Percentiles rank a stretch among this genome's conserved stretches.
phyloP scores from a whole-genome alignment of 805 yeast species.

The Schwanniomyces polymorphus region DNA sequence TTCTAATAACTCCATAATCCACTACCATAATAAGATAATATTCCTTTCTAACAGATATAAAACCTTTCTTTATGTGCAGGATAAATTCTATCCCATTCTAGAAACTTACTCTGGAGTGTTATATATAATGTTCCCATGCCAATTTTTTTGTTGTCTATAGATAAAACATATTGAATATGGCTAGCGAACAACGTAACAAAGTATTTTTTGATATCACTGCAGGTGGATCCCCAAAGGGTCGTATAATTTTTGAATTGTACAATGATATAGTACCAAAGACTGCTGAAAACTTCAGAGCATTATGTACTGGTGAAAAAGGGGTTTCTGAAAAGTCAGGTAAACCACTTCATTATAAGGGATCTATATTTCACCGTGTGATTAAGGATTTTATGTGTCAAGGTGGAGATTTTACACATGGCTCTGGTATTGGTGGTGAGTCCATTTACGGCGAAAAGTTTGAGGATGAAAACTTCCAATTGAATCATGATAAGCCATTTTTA shows the following conservation, averaged over 20 bases:
- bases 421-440: constrained; percentile 45
- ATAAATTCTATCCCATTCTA: constrained; percentile 5
- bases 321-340: constrained; percentile 52
- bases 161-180: constrained; percentile 2
- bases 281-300: constrained; percentile 83
- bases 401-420: constrained; percentile 64
- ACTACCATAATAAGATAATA: too few species aligned
- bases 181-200: constrained; percentile 34
- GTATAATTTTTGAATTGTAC: constrained; percentile 75
- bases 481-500: constrained; percentile 82
- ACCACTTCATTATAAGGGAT: constrained; percentile 74
- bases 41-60: too few species aligned
- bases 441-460: constrained; percentile 62
- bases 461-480: constrained; percentile 79
- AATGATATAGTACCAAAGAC: constrained; percentile 81
- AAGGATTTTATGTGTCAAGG: constrained; percentile 91
- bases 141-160: not conserved
- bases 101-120: not conserved
- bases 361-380: constrained; percentile 92
- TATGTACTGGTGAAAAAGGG: constrained; percentile 89
- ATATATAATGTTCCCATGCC: not conserved
- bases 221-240: constrained; percentile 68
- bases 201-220: constrained; percentile 79
- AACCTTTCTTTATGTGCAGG: constrained; percentile 2
- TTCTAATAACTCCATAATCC: not conserved